These are phyloP conservation scores for Wickerhamomyces queroliae DNA, from an alignment of 805 yeast genomes.

Conservation along the genomic window DNA sequence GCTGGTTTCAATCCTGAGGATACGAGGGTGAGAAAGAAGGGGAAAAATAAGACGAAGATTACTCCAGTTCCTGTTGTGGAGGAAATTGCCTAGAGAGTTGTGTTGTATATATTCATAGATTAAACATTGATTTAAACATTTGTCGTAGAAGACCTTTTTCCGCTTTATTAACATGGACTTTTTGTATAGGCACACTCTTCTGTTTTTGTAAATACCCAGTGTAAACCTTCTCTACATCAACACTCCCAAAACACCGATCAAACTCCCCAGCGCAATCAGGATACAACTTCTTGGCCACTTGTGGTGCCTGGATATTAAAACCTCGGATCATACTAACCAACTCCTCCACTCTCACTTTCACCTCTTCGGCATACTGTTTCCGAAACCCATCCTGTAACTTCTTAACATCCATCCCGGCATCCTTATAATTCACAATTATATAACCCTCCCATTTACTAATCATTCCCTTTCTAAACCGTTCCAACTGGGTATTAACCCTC, in stretches of 20 bases:
- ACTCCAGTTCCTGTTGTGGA: conserved; percentile 1
- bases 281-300: conserved; percentile 53
- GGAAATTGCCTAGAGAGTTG: background rate
- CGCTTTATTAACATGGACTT: no score
- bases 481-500: conserved; percentile 43
- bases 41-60: conserved; percentile 10
- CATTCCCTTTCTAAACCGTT: conserved; percentile 39
- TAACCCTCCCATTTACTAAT: conserved; percentile 32
- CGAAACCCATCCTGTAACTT: conserved; percentile 13
- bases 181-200: no score
- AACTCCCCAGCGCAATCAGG: conserved; percentile 39
- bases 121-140: no score
- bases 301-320: conserved; percentile 60
- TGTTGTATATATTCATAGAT: no score
- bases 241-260: conserved; percentile 29
- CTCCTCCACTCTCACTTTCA: conserved; percentile 26
- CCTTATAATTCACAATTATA: conserved; percentile 6
- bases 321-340: conserved; percentile 48
- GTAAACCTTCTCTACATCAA: conserved; percentile 18
- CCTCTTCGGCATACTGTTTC: conserved; percentile 14
- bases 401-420: conserved; percentile 7
- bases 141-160: no score
- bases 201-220: no score
- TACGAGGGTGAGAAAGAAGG: conserved; percentile 33
- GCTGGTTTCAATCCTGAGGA: conserved; percentile 92